phyloP scores from a whole-genome alignment of 1,139 yeast genomes.

The Hemisphaericaspora xylofermentans region DNA sequence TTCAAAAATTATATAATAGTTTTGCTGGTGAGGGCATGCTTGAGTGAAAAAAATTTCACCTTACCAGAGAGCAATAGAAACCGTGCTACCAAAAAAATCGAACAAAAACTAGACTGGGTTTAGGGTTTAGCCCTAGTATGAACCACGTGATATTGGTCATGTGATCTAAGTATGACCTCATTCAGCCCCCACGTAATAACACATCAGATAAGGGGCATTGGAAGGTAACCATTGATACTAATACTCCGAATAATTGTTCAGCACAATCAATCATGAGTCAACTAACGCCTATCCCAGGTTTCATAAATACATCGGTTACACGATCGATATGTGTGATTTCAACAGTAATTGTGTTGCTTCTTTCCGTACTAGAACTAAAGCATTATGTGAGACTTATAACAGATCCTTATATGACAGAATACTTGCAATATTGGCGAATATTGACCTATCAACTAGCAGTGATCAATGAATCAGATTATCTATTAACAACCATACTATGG shows the following conservation, averaged over 20 bases:
- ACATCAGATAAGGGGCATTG: too few relatives aligned
- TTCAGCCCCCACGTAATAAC: neutral
- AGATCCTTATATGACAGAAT: constrained; percentile 56
- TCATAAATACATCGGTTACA: constrained; percentile 59
- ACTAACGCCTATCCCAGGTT: constrained; percentile 52
- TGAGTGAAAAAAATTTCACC: neutral
- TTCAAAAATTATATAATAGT: neutral
- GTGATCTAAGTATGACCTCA: neutral
- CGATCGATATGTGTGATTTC: constrained; percentile 40
- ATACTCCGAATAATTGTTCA: neutral
- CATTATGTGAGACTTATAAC: constrained; percentile 52
- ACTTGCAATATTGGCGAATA: constrained; percentile 70
- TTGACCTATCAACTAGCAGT: constrained; percentile 55
- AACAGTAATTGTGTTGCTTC: constrained; percentile 47
- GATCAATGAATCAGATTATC: constrained; percentile 65
- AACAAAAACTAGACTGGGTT: too few relatives aligned
- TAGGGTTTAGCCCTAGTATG: constrained; percentile 3
- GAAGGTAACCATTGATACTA: neutral
- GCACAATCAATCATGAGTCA: constrained; percentile 23
- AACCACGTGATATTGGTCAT: neutral
- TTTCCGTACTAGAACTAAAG: constrained; percentile 58
- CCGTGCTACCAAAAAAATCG: too few relatives aligned
- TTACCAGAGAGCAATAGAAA: too few relatives aligned
- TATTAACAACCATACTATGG: constrained; percentile 50
- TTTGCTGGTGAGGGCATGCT: too few relatives aligned